Evolutionary conservation across 306 rosid genomes (phyloP), one percentile per base, ranked within the genome.

Genomic region (Fragaria ananassa): DNA sequence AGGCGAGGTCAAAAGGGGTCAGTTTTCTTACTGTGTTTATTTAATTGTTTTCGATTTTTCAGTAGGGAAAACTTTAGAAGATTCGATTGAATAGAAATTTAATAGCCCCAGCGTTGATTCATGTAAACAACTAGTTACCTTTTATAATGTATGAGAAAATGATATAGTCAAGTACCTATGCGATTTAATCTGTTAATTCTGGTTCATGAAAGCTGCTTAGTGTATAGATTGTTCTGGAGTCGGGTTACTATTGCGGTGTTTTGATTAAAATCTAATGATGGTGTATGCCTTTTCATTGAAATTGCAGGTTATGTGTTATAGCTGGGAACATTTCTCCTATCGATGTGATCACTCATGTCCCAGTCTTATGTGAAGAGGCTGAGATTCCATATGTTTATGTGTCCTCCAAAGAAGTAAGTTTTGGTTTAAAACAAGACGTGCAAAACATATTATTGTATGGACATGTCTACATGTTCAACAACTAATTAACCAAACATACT

Each of bases 271-370:
- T 31, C 35, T 21, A 17, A 41, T 70, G 70, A 46, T 18, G 4
- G 44, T 21, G 25, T 68, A 23, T 70, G 68, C 44, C 68, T 21
- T 37, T 37, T 64, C 31, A 17, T 68, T 68, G 37, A 72, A 34
- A 54, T 15, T 84, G 93, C 85, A 96, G 98, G 63, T 23, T 91
- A 1, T 95, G 99, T 85, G 92, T 96, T 34, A 92, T 96, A 70
- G 98, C 98, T 70, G 97, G 98, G 68, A 92, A 96, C 78, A 92
- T 96, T 66, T 89, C 98, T 8, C 98, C 99, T 0, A 96, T 96
- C 42, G 99, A 96, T 81, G 99, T 96, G 60, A 87, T 96, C 78
- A 92, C 98, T 42, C 97, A 96, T 77, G 88, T 96, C 78, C 99
- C 99, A 58, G 58, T 96, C 74, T 75, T 96, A 61, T 92, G 98